Conservation (phyloP, 129 eudicot genomes). For the Artemisia argyi region DNA sequence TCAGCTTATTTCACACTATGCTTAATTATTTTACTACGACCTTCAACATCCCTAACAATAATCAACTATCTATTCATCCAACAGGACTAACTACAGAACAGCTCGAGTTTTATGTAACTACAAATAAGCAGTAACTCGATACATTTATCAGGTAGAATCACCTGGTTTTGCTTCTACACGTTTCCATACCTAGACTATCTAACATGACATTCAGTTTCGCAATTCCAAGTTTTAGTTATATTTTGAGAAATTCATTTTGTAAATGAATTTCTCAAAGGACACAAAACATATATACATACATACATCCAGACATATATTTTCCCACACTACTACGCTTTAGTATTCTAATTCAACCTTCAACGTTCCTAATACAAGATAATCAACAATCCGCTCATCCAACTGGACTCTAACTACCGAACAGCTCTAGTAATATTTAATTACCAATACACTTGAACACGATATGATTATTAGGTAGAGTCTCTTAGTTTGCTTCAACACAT, state of each 20-base stretch:
- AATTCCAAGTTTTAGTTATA: not conserved
- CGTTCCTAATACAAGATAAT: slow-evolving; percentile 10
- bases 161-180: too few relatives aligned
- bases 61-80: too few relatives aligned
- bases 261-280: not conserved
- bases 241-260: not conserved
- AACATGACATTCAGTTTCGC: not conserved
- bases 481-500: too few relatives aligned
- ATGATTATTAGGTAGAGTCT: not conserved
- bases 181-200: too few relatives aligned
- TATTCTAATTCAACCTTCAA: slow-evolving; percentile 4
- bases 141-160: too few relatives aligned
- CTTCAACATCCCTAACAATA: too few relatives aligned
- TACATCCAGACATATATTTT: not conserved
- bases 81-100: too few relatives aligned
- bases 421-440: not conserved
- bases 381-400: slow-evolving; percentile 14
- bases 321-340: not conserved
- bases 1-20: too few relatives aligned
- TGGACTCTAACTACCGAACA: slow-evolving; percentile 7
- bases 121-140: too few relatives aligned
- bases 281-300: not conserved
- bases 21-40: too few relatives aligned
- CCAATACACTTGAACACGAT: not conserved
- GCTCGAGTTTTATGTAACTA: too few relatives aligned